Conservation (phyloP, 768 basidiomycete genomes). For the Termitomyces sp. region DNA sequence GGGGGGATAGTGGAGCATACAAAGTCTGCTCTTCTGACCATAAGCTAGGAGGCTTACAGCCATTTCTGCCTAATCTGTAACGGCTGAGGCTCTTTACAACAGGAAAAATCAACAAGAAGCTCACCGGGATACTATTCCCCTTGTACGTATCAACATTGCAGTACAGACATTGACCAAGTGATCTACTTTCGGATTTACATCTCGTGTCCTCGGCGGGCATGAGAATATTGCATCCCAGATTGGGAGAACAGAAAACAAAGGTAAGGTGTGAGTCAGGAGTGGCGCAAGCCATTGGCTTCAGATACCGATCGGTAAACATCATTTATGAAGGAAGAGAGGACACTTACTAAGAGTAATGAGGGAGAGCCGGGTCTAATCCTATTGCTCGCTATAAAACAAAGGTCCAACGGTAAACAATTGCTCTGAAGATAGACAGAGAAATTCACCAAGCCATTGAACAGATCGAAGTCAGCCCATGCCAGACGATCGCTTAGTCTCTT, state of each 20-base stretch:
- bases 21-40: constrained; percentile 49
- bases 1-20: constrained; percentile 35
- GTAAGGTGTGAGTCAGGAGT: constrained; percentile 70
- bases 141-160: constrained; percentile 61
- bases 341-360: constrained; percentile 79
- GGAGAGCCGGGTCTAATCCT: constrained; percentile 66
- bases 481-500: constrained; percentile 57
- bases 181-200: constrained; percentile 60
- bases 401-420: constrained; percentile 3
- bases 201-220: constrained; percentile 50
- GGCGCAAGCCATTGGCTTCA: constrained; percentile 73
- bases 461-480: constrained; percentile 60
- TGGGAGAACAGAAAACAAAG: constrained; percentile 52
- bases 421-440: not conserved
- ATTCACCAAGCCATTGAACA: constrained; percentile 57
- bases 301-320: constrained; percentile 2
- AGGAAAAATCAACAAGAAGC: constrained; percentile 12
- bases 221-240: constrained; percentile 76
- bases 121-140: constrained; percentile 53
- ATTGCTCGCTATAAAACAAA: constrained; percentile 44
- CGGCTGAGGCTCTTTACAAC: constrained; percentile 1
- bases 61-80: constrained; percentile 52
- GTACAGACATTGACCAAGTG: constrained; percentile 68
- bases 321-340: not conserved
- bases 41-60: constrained; percentile 40